Base-by-base conservation (phyloP, 1,139 yeast genomes). In the Eremothecium coryli region DNA sequence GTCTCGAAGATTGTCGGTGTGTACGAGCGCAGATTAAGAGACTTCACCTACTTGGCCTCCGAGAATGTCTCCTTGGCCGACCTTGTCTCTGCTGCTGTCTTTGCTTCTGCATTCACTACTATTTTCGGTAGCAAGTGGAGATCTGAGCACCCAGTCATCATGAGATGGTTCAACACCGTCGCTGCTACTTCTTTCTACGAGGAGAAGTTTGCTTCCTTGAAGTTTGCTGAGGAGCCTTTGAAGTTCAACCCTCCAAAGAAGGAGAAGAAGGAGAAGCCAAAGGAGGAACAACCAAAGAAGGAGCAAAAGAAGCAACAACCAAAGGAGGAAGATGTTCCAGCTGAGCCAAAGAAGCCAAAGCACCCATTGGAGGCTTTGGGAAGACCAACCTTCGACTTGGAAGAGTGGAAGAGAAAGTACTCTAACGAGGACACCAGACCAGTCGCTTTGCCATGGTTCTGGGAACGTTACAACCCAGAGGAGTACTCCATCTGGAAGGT, bases 401-500 rank as follows among this genome's bases (percentile, higher is more conserved):
- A 90, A 59, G 93, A 85, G 65, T 88, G 96, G 95, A 90, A 90
- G 81, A 82, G 96, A 71, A 66, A 66, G 49, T 93, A 90, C 80
- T 88, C 97, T 49, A 90, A 90, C 76, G 93, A 86, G 67, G 97
- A 90, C 60, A 88, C 97, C 58, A 85, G 97, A 70, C 81, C 77
- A 62, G 75, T 65, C 50, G 96, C 97, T 50, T 72, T 90, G 52
- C 97, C 97, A 61, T 90, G 93, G 90, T 90, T 90, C 88, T 90
- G 96, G 95, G 81, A 82, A 64, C 77, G 82, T 70, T 88, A 73
- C 73, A 78, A 88, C 69, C 76, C 93, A 49, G 73, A 78, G 52
- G 97, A 90, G 67, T 90, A 88, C 85, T 88, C 97, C 42, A 66
- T 90, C 56, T 90, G 86, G 86, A 84, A 73, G 72, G 94, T 88